Percentiles rank a stretch among this genome's conserved stretches.
Conservation (phyloP, 1,284 basidiomycete species). For the Wolfiporia cocos region DNA sequence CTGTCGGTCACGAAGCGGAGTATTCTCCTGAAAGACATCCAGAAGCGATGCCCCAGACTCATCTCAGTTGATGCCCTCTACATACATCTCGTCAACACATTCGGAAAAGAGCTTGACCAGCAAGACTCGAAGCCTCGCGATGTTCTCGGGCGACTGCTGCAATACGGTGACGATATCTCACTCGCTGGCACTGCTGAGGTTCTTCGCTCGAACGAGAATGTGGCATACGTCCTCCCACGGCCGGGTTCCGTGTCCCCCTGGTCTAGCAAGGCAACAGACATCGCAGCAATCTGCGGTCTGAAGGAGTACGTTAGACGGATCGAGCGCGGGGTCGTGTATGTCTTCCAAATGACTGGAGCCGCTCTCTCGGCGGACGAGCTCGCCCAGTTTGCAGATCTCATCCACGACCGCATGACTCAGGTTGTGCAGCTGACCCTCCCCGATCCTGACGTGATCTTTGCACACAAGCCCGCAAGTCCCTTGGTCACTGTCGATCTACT, state of each 20-base stretch:
- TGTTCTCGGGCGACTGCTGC: constrained; percentile 72
- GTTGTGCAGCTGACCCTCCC: constrained; percentile 57
- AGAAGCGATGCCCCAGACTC: constrained; percentile 47
- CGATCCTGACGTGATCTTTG: constrained; percentile 61
- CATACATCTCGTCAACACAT: constrained; percentile 76
- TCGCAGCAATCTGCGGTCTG: constrained; percentile 84
- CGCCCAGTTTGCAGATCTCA: constrained; percentile 51
- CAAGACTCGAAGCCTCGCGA: constrained; percentile 39
- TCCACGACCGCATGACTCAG: constrained; percentile 98
- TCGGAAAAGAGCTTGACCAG: constrained; percentile 46
- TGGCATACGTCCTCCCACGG: constrained; percentile 76
- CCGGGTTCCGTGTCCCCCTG: constrained; percentile 84
- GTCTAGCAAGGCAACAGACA: constrained; percentile 98
- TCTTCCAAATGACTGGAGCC: constrained; percentile 48
- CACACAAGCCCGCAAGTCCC: constrained; percentile 59
- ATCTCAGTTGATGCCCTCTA: constrained; percentile 78
- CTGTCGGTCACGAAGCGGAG: constrained; percentile 69
- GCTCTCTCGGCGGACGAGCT: constrained; percentile 39
- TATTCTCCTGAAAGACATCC: constrained; percentile 61
- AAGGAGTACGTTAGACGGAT: constrained; percentile 67
- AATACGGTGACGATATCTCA: constrained; percentile 80
- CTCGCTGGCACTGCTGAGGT: constrained; percentile 39
- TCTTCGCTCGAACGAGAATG: constrained; percentile 35
- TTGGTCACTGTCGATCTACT: constrained; percentile 68
- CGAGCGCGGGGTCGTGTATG: constrained; percentile 79